Percentiles rank a stretch among this genome's conserved stretches.
Conservation (phyloP, 202 grass and related monocot genomes). For the Setaria italica region DNA sequence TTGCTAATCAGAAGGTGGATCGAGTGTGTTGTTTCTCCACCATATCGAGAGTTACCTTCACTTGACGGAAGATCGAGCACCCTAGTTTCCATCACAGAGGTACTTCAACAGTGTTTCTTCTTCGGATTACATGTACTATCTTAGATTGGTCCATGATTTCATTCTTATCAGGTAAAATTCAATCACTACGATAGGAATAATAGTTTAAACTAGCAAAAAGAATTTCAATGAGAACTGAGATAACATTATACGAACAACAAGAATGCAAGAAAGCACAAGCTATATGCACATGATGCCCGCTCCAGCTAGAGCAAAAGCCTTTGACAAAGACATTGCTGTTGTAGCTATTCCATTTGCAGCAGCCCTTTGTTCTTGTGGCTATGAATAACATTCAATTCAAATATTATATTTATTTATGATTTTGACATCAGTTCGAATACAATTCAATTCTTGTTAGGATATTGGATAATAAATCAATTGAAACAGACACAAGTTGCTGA, state of each 20-base stretch:
- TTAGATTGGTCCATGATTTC: background rate
- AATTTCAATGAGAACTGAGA: background rate
- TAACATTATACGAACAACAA: background rate
- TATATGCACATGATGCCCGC: slow-evolving; percentile 65
- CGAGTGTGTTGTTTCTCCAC: too few relatives aligned
- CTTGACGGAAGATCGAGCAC: too few relatives aligned
- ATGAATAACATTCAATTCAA: background rate
- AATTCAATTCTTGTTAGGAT: background rate
- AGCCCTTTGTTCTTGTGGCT: slow-evolving; percentile 83
- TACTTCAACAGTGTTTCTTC: background rate
- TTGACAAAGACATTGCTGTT: slow-evolving; percentile 77
- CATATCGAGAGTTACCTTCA: too few relatives aligned
- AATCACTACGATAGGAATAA: background rate
- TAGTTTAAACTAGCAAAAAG: background rate
- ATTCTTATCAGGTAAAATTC: background rate
- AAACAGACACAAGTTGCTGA: slow-evolving; percentile 1
- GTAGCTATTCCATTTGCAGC: slow-evolving; percentile 80
- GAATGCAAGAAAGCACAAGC: background rate
- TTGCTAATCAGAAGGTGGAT: too few relatives aligned
- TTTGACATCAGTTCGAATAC: too few relatives aligned
- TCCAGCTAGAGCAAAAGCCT: slow-evolving; percentile 71
- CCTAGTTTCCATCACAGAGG: background rate
- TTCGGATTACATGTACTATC: background rate
- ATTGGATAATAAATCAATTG: background rate
- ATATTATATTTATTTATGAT: too few relatives aligned